phyloP scores from a whole-genome alignment of 306 rosid genomes.

The Prunus fruticosa region DNA sequence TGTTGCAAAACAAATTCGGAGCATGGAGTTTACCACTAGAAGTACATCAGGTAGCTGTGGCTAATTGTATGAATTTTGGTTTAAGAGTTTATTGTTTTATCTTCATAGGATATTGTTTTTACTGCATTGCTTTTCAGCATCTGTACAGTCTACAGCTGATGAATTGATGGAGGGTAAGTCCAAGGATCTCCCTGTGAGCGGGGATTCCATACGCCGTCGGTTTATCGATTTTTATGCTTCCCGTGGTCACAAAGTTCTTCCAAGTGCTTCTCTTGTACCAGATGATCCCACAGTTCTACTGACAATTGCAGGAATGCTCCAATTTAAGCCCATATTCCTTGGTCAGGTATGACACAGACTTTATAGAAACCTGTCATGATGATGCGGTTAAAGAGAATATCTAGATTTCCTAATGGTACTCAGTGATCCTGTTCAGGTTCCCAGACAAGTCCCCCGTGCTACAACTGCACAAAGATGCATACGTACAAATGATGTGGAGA shows the following conservation, averaged over 20 bases:
- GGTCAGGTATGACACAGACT: slow-evolving; percentile 53
- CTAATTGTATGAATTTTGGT: slow-evolving; percentile 23
- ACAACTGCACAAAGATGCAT: slow-evolving; percentile 87
- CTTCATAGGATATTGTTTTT: slow-evolving; percentile 17
- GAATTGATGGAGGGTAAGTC: slow-evolving; percentile 32
- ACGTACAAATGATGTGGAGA: slow-evolving; percentile 84
- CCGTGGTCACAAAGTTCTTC: slow-evolving; percentile 81
- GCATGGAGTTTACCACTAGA: slow-evolving; percentile 28
- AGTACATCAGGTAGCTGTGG: slow-evolving; percentile 44
- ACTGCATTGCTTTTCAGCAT: slow-evolving; percentile 43
- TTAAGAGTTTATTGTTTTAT: slow-evolving; percentile 16
- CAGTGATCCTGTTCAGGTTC: slow-evolving; percentile 41
- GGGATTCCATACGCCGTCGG: slow-evolving; percentile 66
- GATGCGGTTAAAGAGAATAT: background rate
- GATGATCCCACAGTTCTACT: slow-evolving; percentile 90
- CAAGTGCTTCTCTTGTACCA: slow-evolving; percentile 88
- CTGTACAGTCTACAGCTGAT: slow-evolving; percentile 47
- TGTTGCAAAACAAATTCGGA: slow-evolving; percentile 17
- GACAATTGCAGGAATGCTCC: slow-evolving; percentile 99
- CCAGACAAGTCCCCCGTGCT: slow-evolving; percentile 68
- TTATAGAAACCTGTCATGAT: background rate
- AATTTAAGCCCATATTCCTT: slow-evolving; percentile 86
- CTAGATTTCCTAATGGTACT: slow-evolving; percentile 12
- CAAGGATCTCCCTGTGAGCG: slow-evolving; percentile 45
- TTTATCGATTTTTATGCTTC: slow-evolving; percentile 78